Evolutionary conservation across 208 protist genomes (phyloP), one percentile per base, ranked within the genome.

Genomic region (Leishmania arabica): DNA sequence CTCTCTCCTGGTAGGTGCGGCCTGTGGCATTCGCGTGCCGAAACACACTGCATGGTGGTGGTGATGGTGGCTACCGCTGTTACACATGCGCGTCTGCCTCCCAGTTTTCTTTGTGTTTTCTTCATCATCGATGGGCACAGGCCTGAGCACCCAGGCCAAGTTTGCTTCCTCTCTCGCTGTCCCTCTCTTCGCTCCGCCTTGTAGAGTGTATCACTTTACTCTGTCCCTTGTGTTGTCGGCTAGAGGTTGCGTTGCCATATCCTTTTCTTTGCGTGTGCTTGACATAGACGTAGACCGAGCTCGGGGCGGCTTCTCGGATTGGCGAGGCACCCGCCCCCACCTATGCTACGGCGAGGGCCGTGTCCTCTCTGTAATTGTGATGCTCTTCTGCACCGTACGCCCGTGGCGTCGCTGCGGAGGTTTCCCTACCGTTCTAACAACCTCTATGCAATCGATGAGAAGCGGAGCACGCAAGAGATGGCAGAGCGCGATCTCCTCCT

Each of bases 101-200:
- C 71, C 71, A 34, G 71, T 81, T 84, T 68, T 78, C 66, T 80
- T 9, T 77, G 37, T 66, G 54, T 81, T 84, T 60, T 78, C 56
- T 31, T 64, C 19, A 15, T 77, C 24, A 60, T 27, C 9, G 5
- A 24, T 77, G 27, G 9, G 11, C 62, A 24, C 62, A 68, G 62
- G 31, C 31, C n/a, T 11, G 13, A 68, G 31, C 62, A 9, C 15
- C 31, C 27, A 40, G 27, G 62, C 62, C 9, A 68, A 11, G 58
- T 31, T 64, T 27, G 31, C 62, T 40, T 40, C n/a, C n/a, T 21
- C 13, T n/a, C 62, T 54, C 51, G 15, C 51, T 21, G 4, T 54
- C 9, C 34, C 47, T 56, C 34, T 34, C n/a, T 54, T 45, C 34
- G n/a, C 60, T 54, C 68, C 69, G 34, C 58, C 58, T 3, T 4